Evolutionary conservation across 1,284 basidiomycete genomes (phyloP), one percentile per base, ranked within the genome.

Genomic region (Ceratobasidium sp.): DNA sequence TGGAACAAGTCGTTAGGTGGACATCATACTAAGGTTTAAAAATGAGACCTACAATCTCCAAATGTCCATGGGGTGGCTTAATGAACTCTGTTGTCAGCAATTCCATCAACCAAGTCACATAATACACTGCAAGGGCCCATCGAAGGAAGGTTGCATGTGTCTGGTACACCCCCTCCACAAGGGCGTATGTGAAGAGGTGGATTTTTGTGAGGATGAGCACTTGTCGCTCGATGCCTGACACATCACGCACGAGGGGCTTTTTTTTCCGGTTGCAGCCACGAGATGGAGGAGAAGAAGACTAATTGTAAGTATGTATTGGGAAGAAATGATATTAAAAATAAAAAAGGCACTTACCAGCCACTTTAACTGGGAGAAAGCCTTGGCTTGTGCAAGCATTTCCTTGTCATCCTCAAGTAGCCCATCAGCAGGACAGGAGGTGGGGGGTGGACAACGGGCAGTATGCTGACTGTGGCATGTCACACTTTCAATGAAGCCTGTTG

Each of bases 201-300:
- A 68, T 22, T 31, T 68, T 68, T 0, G 34, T 51, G 1, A 56
- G 7, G 3, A 29, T 54, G 2, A 68, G 31, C 0, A 68, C n/a
- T 37, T 68, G 51, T 5, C 65, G 48, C 31, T 54, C 34, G 34
- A 54, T n/a, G 0, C 65, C 65, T 2, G 31, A 53, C 2, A 68
- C 16, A 27, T 68, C 65, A 7, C 34, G 29, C n/a, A 51, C 51
- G 7, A 68, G 34, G 3, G 65, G 65, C 65, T 68, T 68, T 34
- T 19, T 29, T 54, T 68, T 68, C 4, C 48, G 48, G 27, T 59
- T 59, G 39, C 58, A 31, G 34, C 19, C 13, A 9, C 43, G 13
- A 46, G 43, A 46, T 11, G 13, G 19, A 14, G 43, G 19, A 4
- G 43, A 46, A 46, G 43, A 37, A 39, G 48, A 49, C 48, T 49